These are phyloP conservation scores for Beauveria brongniartii DNA, from an alignment of 2,329 filamentous ascomycete genomes.

Conservation along the genomic window DNA sequence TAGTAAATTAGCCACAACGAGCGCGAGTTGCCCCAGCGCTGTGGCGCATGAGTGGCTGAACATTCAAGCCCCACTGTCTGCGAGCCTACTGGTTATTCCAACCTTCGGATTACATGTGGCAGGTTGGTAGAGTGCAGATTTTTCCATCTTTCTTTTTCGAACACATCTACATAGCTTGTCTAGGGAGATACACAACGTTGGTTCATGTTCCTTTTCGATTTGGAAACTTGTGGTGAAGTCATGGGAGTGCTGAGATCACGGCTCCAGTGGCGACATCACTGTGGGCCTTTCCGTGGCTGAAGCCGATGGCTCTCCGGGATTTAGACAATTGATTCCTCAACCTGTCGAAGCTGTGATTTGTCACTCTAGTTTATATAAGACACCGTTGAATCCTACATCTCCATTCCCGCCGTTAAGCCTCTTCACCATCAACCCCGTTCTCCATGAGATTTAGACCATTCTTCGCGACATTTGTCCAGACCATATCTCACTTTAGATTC, in stretches of 20 bases:
- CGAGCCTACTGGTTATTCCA: not conserved
- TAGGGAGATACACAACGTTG: too few species aligned
- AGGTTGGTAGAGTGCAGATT: too few species aligned
- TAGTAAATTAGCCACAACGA: not conserved
- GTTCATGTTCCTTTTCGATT: not conserved
- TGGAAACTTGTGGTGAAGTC: not conserved
- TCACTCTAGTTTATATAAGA: constrained; percentile 5
- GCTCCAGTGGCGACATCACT: constrained; percentile 3
- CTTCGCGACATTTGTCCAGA: constrained; percentile 38
- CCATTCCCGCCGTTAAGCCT: not conserved
- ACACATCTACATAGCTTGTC: too few species aligned
- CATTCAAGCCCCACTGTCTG: not conserved
- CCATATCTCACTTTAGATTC: constrained; percentile 32
- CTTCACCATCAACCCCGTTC: not conserved
- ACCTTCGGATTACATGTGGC: not conserved
- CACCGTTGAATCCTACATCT: not conserved
- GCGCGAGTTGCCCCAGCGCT: not conserved
- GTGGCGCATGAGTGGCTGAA: constrained; percentile 8
- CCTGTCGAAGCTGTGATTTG: constrained; percentile 5
- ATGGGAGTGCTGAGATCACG: not conserved
- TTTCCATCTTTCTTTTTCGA: not conserved
- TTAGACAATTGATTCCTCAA: constrained; percentile 9
- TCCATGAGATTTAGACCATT: constrained; percentile 44
- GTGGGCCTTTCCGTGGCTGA: constrained; percentile 7
- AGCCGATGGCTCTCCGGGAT: not conserved